Evolutionary conservation across 495 filamentous ascomycete species (phyloP).

Genomic region (Pyronema domesticum): DNA sequence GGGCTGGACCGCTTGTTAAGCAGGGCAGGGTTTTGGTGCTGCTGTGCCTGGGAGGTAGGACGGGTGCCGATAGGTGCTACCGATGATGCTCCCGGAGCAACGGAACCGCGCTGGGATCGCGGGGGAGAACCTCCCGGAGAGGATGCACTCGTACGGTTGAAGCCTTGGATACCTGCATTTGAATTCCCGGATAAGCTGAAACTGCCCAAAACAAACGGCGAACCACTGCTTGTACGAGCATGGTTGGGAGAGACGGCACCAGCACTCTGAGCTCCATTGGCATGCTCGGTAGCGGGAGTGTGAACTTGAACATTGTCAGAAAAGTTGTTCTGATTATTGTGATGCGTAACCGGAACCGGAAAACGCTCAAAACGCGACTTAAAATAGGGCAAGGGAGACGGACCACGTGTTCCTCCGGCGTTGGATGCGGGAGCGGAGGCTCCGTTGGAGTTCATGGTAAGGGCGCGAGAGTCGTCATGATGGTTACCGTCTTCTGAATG

Average conservation of each 20-base stretch:
- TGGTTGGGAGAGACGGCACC: conserved; percentile 40
- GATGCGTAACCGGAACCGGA: conserved; percentile 33
- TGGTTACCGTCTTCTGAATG: conserved; percentile 32
- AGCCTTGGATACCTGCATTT: conserved; percentile 36
- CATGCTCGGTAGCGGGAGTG: conserved; percentile 21
- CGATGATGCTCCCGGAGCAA: conserved; percentile 35
- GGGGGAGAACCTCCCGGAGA: conserved; percentile 82
- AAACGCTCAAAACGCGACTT: conserved; percentile 24
- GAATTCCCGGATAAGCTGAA: conserved; percentile 50
- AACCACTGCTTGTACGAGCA: conserved; percentile 77
- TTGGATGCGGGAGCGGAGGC: conserved; percentile 32
- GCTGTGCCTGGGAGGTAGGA: conserved; percentile 36
- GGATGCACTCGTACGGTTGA: conserved; percentile 73
- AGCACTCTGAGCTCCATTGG: conserved; percentile 29
- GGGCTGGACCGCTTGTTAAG: conserved; percentile 71
- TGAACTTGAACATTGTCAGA: conserved; percentile 23
- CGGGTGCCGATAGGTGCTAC: conserved; percentile 92
- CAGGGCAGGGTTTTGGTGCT: conserved; percentile 39
- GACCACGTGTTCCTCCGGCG: conserved; percentile 31
- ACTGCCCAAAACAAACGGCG: conserved; percentile 47
- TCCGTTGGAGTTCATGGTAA: conserved; percentile 37
- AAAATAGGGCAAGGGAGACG: conserved; percentile 40
- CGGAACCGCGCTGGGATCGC: conserved; percentile 36
- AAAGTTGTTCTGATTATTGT: conserved; percentile 22
- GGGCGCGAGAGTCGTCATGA: conserved; percentile 39